phyloP scores from a whole-genome alignment of 306 rosid species.

The Astragalus glycyphyllos region DNA sequence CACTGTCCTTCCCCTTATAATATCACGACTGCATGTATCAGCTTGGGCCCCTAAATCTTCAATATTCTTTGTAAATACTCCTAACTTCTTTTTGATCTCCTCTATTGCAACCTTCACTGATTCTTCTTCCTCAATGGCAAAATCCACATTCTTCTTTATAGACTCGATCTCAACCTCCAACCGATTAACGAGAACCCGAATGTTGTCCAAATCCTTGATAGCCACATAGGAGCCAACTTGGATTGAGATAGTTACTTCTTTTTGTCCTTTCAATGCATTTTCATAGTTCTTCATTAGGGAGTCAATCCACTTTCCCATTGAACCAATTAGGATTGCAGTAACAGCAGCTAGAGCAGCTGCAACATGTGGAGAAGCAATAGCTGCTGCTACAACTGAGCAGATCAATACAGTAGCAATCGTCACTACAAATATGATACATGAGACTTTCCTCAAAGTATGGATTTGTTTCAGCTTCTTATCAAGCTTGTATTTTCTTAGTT shows the following conservation, averaged over 20 bases:
- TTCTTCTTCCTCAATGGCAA: slow-evolving; percentile 70
- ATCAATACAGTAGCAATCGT: slow-evolving; percentile 82
- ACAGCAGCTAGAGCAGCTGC: slow-evolving; percentile 88
- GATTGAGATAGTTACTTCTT: slow-evolving; percentile 70
- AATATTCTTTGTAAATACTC: slow-evolving; percentile 71
- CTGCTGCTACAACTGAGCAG: slow-evolving; percentile 88
- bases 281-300: slow-evolving; percentile 76
- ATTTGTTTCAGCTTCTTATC: slow-evolving; percentile 67
- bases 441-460: slow-evolving; percentile 77
- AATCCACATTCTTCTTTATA: slow-evolving; percentile 57
- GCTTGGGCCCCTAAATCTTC: slow-evolving; percentile 85
- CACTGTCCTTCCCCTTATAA: slow-evolving; percentile 85
- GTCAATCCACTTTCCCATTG: slow-evolving; percentile 92
- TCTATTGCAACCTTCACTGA: slow-evolving; percentile 71
- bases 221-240: slow-evolving; percentile 82
- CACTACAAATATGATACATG: slow-evolving; percentile 66
- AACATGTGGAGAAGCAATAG: slow-evolving; percentile 81
- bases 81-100: slow-evolving; percentile 78
- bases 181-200: slow-evolving; percentile 68
- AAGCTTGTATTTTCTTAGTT: slow-evolving; percentile 54
- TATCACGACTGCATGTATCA: slow-evolving; percentile 76
- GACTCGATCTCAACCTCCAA: slow-evolving; percentile 67
- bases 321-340: slow-evolving; percentile 71
- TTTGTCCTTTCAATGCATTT: slow-evolving; percentile 69
- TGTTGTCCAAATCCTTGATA: slow-evolving; percentile 81